Evolutionary conservation across 2,329 filamentous ascomycete genomes (phyloP).

Genomic region (Diaporthe capsici): DNA sequence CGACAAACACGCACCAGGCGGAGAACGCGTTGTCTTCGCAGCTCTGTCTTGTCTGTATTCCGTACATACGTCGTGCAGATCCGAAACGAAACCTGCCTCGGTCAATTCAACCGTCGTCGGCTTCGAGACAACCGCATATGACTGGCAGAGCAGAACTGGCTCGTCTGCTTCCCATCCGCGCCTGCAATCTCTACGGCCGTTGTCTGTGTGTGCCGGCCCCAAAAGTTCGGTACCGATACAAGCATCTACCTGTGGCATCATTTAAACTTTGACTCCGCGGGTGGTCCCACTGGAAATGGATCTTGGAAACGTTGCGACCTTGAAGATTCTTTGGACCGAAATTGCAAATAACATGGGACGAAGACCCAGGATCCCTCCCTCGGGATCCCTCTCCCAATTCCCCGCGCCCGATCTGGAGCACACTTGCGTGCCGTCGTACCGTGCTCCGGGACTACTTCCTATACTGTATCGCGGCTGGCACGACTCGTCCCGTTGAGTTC

Average conservation of each 20-base stretch:
- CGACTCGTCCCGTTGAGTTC: constrained; percentile 21
- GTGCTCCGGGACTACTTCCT: constrained; percentile 23
- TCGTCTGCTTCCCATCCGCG: neutral
- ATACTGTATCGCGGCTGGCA: constrained; percentile 13
- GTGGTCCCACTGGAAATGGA: constrained; percentile 29
- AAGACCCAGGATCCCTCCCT: constrained; percentile 8
- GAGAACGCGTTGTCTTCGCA: neutral
- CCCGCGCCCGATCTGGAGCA: constrained; percentile 22
- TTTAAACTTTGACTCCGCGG: constrained; percentile 32
- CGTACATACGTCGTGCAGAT: neutral
- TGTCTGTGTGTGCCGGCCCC: constrained; percentile 21
- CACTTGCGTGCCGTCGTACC: constrained; percentile 18
- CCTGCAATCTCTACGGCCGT: constrained; percentile 28
- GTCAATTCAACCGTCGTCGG: constrained; percentile 1
- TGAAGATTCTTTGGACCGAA: constrained; percentile 35
- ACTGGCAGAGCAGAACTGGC: neutral
- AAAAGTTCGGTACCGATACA: constrained; percentile 26
- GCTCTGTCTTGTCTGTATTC: neutral
- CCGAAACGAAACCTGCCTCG: constrained; percentile 2
- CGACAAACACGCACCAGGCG: neutral
- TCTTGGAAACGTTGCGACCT: constrained; percentile 32
- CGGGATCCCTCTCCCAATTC: constrained; percentile 17
- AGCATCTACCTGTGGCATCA: constrained; percentile 32
- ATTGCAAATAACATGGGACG: constrained; percentile 33
- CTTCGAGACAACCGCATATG: constrained; percentile 13